Percentiles rank a stretch among this genome's conserved stretches.
phyloP scores from a whole-genome alignment of 163 green algal species.

The Scenedesmus sp. region DNA sequence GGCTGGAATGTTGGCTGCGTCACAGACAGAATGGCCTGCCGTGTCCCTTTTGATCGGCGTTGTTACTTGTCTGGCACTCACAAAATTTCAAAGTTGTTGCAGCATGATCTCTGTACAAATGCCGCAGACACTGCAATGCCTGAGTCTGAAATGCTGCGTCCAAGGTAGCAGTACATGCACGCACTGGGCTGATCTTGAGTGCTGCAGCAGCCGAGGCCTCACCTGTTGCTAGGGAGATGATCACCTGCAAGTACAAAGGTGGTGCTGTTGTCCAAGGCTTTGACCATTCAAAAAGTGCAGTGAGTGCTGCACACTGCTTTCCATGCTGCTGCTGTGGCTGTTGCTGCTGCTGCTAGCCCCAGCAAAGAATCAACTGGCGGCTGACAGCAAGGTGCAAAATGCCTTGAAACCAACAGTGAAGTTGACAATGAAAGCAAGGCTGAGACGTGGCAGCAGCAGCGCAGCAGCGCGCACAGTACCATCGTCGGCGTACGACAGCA shows the following conservation, averaged over 20 bases:
- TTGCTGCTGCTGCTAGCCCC: not conserved
- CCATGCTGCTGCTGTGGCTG: not conserved
- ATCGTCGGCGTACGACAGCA: not conserved
- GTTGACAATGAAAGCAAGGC: too few relatives aligned
- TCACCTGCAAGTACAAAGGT: slow-evolving; percentile 25
- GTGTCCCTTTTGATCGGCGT: too few relatives aligned
- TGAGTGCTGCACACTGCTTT: not conserved
- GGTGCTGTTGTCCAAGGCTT: not conserved
- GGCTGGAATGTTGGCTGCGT: not conserved
- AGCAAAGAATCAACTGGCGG: not conserved
- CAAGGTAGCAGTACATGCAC: not conserved
- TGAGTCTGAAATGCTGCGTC: not conserved
- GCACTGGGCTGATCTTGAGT: not conserved
- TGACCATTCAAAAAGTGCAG: not conserved
- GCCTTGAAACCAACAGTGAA: too few relatives aligned
- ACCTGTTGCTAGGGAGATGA: slow-evolving; percentile 51
- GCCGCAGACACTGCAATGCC: not conserved
- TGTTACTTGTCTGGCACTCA: too few relatives aligned
- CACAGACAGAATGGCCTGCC: not conserved
- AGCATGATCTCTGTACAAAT: not conserved
- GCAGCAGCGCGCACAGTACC: not conserved
- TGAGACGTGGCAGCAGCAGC: not conserved
- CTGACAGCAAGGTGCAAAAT: not conserved
- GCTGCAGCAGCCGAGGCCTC: not conserved
- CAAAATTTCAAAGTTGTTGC: not conserved